Evolutionary conservation across 305 asterid species (phyloP), one percentile per base, ranked within the genome.

Genomic region (Rubia balearica): DNA sequence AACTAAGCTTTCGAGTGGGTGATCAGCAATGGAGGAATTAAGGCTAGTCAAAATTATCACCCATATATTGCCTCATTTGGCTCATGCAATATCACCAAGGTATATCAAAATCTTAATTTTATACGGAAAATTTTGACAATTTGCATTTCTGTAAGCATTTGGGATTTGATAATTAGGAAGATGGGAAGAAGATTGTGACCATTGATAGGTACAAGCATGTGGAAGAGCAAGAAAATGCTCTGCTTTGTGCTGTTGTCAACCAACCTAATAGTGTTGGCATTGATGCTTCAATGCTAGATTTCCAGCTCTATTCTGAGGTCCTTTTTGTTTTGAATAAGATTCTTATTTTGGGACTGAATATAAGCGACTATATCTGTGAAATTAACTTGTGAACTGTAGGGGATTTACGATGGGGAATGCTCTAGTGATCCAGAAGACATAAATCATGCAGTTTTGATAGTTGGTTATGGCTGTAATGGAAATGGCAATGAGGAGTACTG

Each of bases 261-360:
- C 82, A 82, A 36, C 85, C 82, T 61, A 66, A 79, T 59, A 74
- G 83, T 27, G 80, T 74, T 33, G 78, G 80, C 51, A 79, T 82
- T 0, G 73, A 57, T 30, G 83, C 75, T 62, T 77, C 82, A 8
- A 67, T 75, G 8, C 55, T 38, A 19, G 83, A 77, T 74, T 77
- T 82, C 69, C 85, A 82, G 61, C 74, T 82, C 8, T 82, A 79
- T 46, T 72, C 68, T 2, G 80, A 80, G 78, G 83, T 79, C 72
- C 33, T 67, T 46, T 66, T n/a, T 49, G 6, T 46, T 46, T 46
- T 46, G 17, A 14, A 49, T 49, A 49, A 49, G 56, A 49, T 30
- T 30, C 33, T 30, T 30, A 4, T 16, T 1, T 49, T 14, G 1
- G 8, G 17, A 49, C 17, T 49, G 17, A 49, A 3, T 49, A 14